Percentiles rank a stretch among this genome's conserved stretches.
These are phyloP conservation scores for Aurantiochytrium sp. DNA, from an alignment of 108 stramenopile species.

Conservation along the genomic window DNA sequence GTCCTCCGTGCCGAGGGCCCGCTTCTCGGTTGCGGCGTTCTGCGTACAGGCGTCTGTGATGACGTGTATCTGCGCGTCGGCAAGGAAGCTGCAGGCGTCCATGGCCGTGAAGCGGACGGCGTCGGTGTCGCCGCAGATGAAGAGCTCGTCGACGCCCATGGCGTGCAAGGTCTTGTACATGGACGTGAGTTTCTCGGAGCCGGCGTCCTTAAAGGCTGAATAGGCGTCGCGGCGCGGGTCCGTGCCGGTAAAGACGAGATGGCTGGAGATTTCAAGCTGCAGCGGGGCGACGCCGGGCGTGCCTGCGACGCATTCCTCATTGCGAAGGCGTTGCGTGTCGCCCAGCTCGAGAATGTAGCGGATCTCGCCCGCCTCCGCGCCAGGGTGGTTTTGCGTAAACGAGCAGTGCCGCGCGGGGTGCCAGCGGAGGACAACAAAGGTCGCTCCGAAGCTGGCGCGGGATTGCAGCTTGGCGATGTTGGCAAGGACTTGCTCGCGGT, in stretches of 20 bases:
- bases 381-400: constrained; percentile 32
- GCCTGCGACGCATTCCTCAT: constrained; percentile 36
- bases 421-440: background rate
- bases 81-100: background rate
- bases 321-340: constrained; percentile 34
- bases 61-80: background rate
- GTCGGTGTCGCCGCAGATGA: background rate
- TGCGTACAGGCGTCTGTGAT: background rate
- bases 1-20: background rate
- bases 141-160: background rate
- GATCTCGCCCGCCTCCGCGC: background rate
- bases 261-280: background rate
- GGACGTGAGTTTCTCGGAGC: background rate
- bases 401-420: constrained; percentile 15
- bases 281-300: background rate
- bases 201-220: constrained; percentile 22
- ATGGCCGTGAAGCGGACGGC: background rate
- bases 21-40: background rate
- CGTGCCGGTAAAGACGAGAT: constrained; percentile 14
- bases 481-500: background rate
- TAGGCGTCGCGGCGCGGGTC: constrained; percentile 31
- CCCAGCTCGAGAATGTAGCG: background rate
- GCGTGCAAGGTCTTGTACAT: background rate
- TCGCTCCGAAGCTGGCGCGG: background rate
- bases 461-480: background rate